phyloP scores from a whole-genome alignment of 106 monocot species.

The Dendrobium chrysotoxum region DNA sequence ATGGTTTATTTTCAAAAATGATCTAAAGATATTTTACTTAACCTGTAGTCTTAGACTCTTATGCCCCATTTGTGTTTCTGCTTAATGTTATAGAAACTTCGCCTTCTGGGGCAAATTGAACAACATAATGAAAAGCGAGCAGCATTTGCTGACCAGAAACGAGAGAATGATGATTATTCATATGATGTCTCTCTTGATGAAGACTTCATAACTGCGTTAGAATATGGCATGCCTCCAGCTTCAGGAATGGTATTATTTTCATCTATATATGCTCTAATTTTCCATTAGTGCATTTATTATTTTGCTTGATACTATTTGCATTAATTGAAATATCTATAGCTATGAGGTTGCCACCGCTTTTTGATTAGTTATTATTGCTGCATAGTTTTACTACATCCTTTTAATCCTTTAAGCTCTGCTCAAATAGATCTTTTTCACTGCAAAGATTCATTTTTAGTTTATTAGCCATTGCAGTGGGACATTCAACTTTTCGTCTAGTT shows the following conservation, averaged over 20 bases:
- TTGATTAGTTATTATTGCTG: too few relatives aligned
- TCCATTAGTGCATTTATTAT: not conserved
- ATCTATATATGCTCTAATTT: not conserved
- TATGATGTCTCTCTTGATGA: constrained; percentile 90
- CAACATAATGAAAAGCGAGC: constrained; percentile 73
- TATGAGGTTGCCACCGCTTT: not conserved
- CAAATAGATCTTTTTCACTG: too few relatives aligned
- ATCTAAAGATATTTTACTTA: not conserved
- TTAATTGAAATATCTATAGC: not conserved
- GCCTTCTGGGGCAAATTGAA: constrained; percentile 81
- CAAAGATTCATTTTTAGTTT: too few relatives aligned
- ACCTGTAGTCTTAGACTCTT: not conserved
- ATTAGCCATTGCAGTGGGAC: too few relatives aligned
- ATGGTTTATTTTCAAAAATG: not conserved
- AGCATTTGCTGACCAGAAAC: constrained; percentile 32
- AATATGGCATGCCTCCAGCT: constrained; percentile 99
- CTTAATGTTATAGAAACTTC: constrained; percentile 49
- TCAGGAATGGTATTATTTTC: constrained; percentile 88
- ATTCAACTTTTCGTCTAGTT: too few relatives aligned
- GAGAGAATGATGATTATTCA: constrained; percentile 45
- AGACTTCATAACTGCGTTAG: constrained; percentile 86
- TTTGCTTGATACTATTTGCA: not conserved
- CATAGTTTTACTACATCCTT: too few relatives aligned
- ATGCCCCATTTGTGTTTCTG: not conserved
- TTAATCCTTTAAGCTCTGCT: too few relatives aligned